phyloP scores from a whole-genome alignment of 345 rosid species.

The Bruguiera parviflora region DNA sequence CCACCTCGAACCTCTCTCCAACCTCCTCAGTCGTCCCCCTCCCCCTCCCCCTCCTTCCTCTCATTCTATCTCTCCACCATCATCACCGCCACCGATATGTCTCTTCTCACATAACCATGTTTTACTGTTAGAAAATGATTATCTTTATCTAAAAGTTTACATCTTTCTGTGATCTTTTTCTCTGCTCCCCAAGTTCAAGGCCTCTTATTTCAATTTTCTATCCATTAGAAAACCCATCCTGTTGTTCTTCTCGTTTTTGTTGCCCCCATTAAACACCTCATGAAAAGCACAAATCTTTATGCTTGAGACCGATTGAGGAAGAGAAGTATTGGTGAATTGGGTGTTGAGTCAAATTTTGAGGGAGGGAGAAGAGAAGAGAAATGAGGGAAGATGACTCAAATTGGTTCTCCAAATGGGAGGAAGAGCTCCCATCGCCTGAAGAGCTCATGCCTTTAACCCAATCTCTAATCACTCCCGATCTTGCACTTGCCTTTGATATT shows the following conservation, averaged over 20 bases:
- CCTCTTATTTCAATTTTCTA: background rate
- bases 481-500: conserved; percentile 87
- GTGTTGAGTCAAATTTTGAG: conserved; percentile 10
- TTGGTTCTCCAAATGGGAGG: conserved; percentile 89
- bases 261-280: background rate
- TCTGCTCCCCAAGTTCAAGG: background rate
- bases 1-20: conserved; percentile 75
- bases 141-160: background rate
- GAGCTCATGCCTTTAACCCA: conserved; percentile 89
- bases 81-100: background rate
- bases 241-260: background rate
- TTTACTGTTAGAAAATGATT: background rate
- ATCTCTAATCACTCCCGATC: conserved; percentile 88
- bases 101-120: background rate
- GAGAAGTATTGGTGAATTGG: conserved; percentile 15
- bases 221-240: background rate
- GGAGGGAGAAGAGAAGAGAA: background rate
- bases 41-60: background rate
- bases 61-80: background rate
- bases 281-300: conserved; percentile 5
- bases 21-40: background rate
- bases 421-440: conserved; percentile 78
- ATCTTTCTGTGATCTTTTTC: conserved; percentile 1
- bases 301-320: background rate
- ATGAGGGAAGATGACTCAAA: conserved; percentile 81